These are phyloP conservation scores for Polychytrium aggregatum DNA, from an alignment of 192 early-diverging fungal genomes.

Conservation along the genomic window DNA sequence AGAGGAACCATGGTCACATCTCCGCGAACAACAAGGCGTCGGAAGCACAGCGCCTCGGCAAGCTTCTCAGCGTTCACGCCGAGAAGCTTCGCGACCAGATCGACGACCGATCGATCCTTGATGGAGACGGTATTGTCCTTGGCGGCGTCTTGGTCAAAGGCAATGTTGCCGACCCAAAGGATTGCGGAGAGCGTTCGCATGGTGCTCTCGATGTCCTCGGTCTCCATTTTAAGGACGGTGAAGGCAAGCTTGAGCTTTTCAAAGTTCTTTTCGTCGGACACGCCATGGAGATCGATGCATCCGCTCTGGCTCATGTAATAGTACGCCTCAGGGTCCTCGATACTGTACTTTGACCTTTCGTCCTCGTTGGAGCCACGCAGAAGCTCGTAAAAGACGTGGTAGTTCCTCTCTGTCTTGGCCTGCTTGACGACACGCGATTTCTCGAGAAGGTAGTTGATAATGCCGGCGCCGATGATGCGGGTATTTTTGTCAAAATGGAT, in stretches of 20 bases:
- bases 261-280: constrained; percentile 82
- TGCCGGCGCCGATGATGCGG: constrained; percentile 89
- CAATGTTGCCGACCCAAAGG: constrained; percentile 91
- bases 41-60: constrained; percentile 65
- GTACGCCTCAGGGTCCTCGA: constrained; percentile 41
- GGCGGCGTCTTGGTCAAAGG: constrained; percentile 81
- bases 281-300: constrained; percentile 68
- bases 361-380: constrained; percentile 19
- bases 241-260: constrained; percentile 82
- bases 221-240: constrained; percentile 74
- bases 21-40: constrained; percentile 75
- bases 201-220: constrained; percentile 71
- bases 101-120: constrained; percentile 44
- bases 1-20: constrained; percentile 86
- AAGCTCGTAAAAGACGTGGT: constrained; percentile 79
- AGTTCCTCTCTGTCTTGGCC: constrained; percentile 89
- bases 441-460: constrained; percentile 95
- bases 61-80: constrained; percentile 65
- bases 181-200: constrained; percentile 87
- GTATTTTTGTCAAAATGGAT: constrained; percentile 89
- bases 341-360: constrained; percentile 33
- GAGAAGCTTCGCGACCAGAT: constrained; percentile 66
- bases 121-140: constrained; percentile 53
- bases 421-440: constrained; percentile 94
- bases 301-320: constrained; percentile 30